Conservation (phyloP, 345 rosid species). For the Hibiscus tridactylites region DNA sequence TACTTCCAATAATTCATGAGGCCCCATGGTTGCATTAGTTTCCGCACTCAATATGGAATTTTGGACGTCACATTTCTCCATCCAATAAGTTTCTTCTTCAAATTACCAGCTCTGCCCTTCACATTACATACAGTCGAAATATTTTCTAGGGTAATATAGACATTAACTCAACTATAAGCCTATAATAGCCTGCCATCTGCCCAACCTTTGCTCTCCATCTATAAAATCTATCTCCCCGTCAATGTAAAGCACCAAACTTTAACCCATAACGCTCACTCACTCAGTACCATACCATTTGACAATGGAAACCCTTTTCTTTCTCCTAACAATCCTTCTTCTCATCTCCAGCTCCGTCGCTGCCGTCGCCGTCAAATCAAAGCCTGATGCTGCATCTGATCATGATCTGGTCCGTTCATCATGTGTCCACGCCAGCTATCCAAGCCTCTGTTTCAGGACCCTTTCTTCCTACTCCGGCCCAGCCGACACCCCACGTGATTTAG, state of each 20-base stretch:
- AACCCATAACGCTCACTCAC: not conserved
- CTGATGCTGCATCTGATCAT: not conserved
- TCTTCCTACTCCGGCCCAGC: constrained; percentile 60
- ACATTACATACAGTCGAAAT: not conserved
- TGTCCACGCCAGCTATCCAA: constrained; percentile 66
- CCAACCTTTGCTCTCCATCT: not conserved
- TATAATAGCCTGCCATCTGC: not conserved
- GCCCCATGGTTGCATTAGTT: too few species aligned
- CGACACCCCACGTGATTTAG: constrained; percentile 52
- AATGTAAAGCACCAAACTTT: not conserved
- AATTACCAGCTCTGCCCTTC: not conserved
- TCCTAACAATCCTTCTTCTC: constrained; percentile 11
- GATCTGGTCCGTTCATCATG: constrained; percentile 66
- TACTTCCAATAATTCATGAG: too few species aligned
- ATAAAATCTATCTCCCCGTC: not conserved
- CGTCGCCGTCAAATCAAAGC: constrained; percentile 5
- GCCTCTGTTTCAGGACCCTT: constrained; percentile 58
- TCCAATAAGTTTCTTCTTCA: not conserved
- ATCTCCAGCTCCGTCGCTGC: constrained; percentile 21
- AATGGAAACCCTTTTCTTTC: not conserved
- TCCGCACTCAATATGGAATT: too few species aligned
- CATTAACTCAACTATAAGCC: not conserved
- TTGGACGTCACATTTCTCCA: too few species aligned
- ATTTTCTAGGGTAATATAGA: not conserved
- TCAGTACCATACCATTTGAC: not conserved